Percentiles rank a stretch among this genome's conserved stretches.
Conservation (phyloP, 352 stramenopile genomes). For the Phytophthora litchii region DNA sequence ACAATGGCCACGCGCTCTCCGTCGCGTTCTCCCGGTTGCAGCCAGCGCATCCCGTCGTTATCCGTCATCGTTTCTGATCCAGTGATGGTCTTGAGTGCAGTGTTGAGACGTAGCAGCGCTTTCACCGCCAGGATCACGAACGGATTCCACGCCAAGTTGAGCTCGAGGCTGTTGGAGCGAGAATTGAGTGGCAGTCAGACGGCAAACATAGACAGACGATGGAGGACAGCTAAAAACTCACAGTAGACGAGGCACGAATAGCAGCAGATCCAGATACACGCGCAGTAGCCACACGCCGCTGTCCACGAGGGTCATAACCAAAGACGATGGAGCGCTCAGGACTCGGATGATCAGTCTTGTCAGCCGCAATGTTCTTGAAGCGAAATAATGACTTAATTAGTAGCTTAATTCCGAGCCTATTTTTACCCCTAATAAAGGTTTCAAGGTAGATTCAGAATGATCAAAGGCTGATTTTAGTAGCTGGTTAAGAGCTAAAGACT, state of each 20-base stretch:
- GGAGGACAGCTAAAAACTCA: constrained; percentile 33
- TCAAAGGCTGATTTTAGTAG: too few species aligned
- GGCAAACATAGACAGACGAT: constrained; percentile 35
- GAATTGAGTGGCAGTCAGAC: constrained; percentile 26
- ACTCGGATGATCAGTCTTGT: too few species aligned
- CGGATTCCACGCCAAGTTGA: constrained; percentile 76
- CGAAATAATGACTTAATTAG: too few species aligned
- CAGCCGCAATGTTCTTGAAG: too few species aligned
- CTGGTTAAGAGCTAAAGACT: too few species aligned
- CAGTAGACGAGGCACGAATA: constrained; percentile 74
- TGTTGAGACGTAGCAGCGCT: constrained; percentile 38
- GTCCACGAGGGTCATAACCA: constrained; percentile 33
- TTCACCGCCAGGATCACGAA: constrained; percentile 56
- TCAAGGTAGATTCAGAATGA: too few species aligned
- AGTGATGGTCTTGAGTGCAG: constrained; percentile 28
- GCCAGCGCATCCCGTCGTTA: constrained; percentile 59
- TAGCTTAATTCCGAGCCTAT: too few species aligned
- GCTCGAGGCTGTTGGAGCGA: constrained; percentile 35
- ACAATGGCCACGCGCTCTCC: constrained; percentile 89
- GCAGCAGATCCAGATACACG: constrained; percentile 61
- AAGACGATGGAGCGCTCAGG: too few species aligned
- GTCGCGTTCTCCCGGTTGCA: constrained; percentile 61
- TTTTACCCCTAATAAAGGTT: too few species aligned
- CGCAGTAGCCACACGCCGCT: constrained; percentile 57
- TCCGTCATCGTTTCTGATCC: constrained; percentile 14